Base-by-base conservation (phyloP, 208 protist species). In the Crithidia mellificae region DNA sequence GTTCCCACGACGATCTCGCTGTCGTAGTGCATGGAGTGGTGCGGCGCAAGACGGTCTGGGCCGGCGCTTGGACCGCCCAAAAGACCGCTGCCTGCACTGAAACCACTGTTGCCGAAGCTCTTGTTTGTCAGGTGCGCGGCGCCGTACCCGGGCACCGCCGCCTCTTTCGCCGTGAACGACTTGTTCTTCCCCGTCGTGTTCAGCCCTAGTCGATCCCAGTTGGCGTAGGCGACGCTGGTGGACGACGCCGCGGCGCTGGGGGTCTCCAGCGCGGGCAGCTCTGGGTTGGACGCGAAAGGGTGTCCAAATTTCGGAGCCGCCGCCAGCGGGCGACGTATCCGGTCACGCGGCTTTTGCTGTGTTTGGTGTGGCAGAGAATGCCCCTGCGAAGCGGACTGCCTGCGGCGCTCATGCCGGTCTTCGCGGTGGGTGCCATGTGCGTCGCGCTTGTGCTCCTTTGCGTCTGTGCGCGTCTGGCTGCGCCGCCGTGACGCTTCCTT, bases 241-340 rank as follows among this genome's bases (percentile, higher is more conserved):
- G 57, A 53, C n/a, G 43, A 41, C 22, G 32, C 32, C 7, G 47
- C 44, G 2, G 46, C 32, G 20, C 59, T 65, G 22, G 59, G 15
- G 4, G 19, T 34, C 44, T 19, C 34, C 46, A 65, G 47, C 19
- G 27, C 14, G 12, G 59, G 46, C 22, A 55, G 32, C n/a, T 53
- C 46, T 3, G 59, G 59, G 15, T 55, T 29, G 2, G 59, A 55
- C 2, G 46, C 59, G 20, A 65, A 53, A 5, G 46, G 46, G 46
- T 32, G 59, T 2, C 46, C 59, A 30, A 65, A 46, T 9, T 55
- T 39, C 22, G 59, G 59, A 3, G 34, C 32, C 3, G 59, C 59
- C 3, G 46, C n/a, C 11, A 34, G 4, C 6, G 29, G 59, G 11
- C 46, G 59, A 24, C 22, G 47, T 15, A 53, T 53, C 20, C 22